Evolutionary conservation across 441 rosid genomes (phyloP).

Genomic region (Gossypium schwendimanii): DNA sequence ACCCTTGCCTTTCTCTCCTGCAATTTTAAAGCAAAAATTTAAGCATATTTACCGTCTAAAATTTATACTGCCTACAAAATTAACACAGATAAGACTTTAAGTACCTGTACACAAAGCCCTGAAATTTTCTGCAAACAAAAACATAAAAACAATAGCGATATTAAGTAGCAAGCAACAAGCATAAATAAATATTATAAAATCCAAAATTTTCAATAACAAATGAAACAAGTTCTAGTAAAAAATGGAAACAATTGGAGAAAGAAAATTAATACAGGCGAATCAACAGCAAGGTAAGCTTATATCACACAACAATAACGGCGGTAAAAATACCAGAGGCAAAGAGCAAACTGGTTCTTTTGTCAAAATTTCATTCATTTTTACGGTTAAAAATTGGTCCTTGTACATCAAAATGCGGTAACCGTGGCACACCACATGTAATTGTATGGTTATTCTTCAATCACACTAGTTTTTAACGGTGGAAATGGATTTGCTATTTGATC

Average conservation of each 20-base stretch:
- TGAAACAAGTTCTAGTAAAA: neutral
- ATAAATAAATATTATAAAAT: neutral
- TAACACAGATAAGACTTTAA: slow-evolving; percentile 1
- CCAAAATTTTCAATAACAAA: neutral
- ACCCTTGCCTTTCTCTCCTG: slow-evolving; percentile 68
- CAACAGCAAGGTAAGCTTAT: neutral
- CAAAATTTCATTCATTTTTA: no score
- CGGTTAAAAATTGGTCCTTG: no score
- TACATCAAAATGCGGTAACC: no score
- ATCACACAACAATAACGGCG: neutral
- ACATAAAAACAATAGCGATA: neutral
- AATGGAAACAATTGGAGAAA: neutral
- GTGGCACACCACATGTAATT: no score
- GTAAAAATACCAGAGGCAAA: no score
- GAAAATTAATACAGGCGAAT: neutral
- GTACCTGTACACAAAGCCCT: slow-evolving; percentile 90
- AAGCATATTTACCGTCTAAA: neutral
- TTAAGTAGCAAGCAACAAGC: slow-evolving; percentile 11
- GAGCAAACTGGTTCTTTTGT: no score
- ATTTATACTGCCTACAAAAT: neutral
- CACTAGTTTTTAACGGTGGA: no score
- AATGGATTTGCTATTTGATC: no score
- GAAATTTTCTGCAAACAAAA: slow-evolving; percentile 69
- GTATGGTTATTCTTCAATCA: no score
- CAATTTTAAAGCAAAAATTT: neutral